A percentile compares a stretch with the other conserved stretches of the same genome.
phyloP scores from a whole-genome alignment of 306 rosid species.

The Alnus rubra region DNA sequence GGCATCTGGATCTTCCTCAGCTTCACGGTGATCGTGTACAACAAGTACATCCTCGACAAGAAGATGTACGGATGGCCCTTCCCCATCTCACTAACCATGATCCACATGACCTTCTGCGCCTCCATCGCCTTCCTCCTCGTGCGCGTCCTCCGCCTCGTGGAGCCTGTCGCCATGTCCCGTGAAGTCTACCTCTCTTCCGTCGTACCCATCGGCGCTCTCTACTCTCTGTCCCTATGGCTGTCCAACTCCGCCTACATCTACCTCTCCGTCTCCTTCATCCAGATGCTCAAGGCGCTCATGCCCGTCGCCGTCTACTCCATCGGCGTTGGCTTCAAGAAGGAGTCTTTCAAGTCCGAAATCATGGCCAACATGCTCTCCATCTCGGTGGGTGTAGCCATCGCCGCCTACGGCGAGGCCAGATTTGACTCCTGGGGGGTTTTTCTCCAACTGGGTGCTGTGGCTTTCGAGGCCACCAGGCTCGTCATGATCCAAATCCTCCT shows the following conservation, averaged over 20 bases:
- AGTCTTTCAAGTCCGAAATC: conserved; percentile 59
- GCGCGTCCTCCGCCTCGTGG: conserved; percentile 67
- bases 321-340: conserved; percentile 64
- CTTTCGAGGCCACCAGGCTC: conserved; percentile 78
- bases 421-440: conserved; percentile 77
- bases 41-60: conserved; percentile 93
- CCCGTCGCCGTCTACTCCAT: conserved; percentile 92
- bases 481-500: conserved; percentile 88
- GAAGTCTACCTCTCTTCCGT: conserved; percentile 74
- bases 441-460: conserved; percentile 82
- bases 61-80: conserved; percentile 90
- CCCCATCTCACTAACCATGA: conserved; percentile 92
- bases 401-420: conserved; percentile 84
- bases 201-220: conserved; percentile 85
- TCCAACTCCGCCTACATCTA: conserved; percentile 91
- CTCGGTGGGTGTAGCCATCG: conserved; percentile 79
- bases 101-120: conserved; percentile 93
- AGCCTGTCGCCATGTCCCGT: conserved; percentile 71
- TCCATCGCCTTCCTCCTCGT: conserved; percentile 65
- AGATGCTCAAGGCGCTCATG: conserved; percentile 92
- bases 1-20: conserved; percentile 84
- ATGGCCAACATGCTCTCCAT: conserved; percentile 85
- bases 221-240: conserved; percentile 83
- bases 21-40: conserved; percentile 92
- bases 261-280: conserved; percentile 88